phyloP scores from a whole-genome alignment of 306 rosid genomes.

The Inga leiocalycina region DNA sequence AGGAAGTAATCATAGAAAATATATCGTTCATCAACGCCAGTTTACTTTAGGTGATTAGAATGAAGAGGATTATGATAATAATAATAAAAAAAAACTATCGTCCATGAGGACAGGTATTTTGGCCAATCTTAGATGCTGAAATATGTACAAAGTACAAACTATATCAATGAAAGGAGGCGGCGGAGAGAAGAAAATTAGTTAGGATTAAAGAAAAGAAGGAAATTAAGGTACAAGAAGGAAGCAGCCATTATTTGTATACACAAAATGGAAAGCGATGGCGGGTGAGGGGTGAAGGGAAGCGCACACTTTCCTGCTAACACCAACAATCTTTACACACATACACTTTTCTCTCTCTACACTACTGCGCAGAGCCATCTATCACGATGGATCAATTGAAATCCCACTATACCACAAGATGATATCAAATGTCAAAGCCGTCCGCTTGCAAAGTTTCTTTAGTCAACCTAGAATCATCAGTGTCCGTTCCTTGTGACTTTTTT shows the following conservation, averaged over 20 bases:
- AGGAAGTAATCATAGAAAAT: not conserved
- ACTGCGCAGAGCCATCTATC: not conserved
- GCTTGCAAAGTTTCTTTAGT: slow-evolving; percentile 46
- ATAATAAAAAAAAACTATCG: too few relatives aligned
- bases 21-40: not conserved
- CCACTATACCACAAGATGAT: slow-evolving; percentile 45
- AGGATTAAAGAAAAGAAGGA: slow-evolving; percentile 4
- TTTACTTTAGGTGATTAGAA: too few relatives aligned
- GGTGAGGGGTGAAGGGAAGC: slow-evolving; percentile 35
- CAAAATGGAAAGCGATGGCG: slow-evolving; percentile 35
- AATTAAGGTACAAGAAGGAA: slow-evolving; percentile 28
- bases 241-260: slow-evolving; percentile 35
- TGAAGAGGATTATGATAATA: too few relatives aligned
- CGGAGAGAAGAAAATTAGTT: not conserved
- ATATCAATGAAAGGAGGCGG: not conserved
- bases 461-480: slow-evolving; percentile 66
- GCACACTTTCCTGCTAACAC: slow-evolving; percentile 35
- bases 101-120: not conserved
- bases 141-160: not conserved
- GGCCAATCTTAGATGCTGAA: not conserved
- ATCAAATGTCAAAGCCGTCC: slow-evolving; percentile 60
- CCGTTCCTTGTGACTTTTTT: slow-evolving; percentile 77
- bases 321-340: slow-evolving; percentile 48
- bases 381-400: slow-evolving; percentile 41
- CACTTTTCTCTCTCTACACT: slow-evolving; percentile 16